Evolutionary conservation across 129 eudicot species (phyloP).

Genomic region (Chrysanthemum seticuspe): DNA sequence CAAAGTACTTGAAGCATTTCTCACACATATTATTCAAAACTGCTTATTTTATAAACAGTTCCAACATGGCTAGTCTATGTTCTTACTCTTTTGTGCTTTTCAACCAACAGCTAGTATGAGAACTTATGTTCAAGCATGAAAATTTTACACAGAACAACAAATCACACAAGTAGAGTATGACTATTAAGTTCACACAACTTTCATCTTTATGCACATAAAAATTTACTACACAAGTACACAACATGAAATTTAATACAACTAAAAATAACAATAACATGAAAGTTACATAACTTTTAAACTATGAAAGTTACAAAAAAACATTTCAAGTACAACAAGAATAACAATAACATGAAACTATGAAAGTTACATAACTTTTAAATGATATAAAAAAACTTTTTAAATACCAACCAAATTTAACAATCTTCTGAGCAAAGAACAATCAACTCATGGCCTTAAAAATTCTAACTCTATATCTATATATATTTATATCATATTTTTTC

Average conservation of each 20-base stretch:
- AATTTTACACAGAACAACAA: slow-evolving; percentile 7
- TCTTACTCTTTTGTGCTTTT: slow-evolving; percentile 32
- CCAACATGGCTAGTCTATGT: slow-evolving; percentile 24
- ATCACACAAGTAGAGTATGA: slow-evolving; percentile 24
- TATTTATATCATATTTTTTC: slow-evolving; percentile 24
- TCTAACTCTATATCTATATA: slow-evolving; percentile 2
- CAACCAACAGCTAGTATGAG: slow-evolving; percentile 28
- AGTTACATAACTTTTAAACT: background rate
- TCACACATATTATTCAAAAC: background rate
- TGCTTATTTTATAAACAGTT: no score
- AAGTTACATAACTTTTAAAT: background rate
- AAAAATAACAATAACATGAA: background rate
- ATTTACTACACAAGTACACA: background rate
- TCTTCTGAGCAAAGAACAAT: slow-evolving; percentile 28
- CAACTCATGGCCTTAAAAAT: slow-evolving; percentile 31
- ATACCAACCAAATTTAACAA: slow-evolving; percentile 37
- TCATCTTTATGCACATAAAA: slow-evolving; percentile 3
- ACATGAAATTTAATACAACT: background rate
- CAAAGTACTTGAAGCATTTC: background rate
- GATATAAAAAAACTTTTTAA: slow-evolving; percentile 13
- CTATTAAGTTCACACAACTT: background rate
- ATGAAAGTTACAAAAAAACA: slow-evolving; percentile 13
- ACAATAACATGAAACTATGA: background rate
- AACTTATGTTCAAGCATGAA: slow-evolving; percentile 25
- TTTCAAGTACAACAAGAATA: background rate